A percentile compares a stretch with the other conserved stretches of the same genome.
Evolutionary conservation across 106 monocot species (phyloP).

Genomic region (Phalaenopsis aphrodite): DNA sequence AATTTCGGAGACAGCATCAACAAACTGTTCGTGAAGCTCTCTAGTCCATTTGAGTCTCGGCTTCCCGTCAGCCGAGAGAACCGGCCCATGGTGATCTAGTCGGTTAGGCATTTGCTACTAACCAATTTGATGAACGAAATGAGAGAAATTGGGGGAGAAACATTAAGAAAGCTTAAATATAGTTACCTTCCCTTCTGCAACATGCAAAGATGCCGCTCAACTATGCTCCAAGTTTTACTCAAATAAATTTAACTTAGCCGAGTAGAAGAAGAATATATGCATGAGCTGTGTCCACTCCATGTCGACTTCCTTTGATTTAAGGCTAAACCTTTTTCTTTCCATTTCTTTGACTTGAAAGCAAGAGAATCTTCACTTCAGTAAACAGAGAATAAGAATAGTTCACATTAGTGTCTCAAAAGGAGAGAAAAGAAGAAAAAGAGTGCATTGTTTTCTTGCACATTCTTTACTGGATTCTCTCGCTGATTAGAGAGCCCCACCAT

Average conservation of each 20-base stretch:
- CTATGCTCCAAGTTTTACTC: background rate
- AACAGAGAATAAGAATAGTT: slow-evolving; percentile 26
- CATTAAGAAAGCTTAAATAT: background rate
- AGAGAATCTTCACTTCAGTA: slow-evolving; percentile 36
- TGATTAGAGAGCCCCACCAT: slow-evolving; percentile 35
- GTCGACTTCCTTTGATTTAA: slow-evolving; percentile 10
- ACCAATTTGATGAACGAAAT: background rate
- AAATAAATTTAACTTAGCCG: background rate
- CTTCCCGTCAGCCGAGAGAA: slow-evolving; percentile 33
- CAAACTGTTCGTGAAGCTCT: slow-evolving; percentile 56
- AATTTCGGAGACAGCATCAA: slow-evolving; percentile 52
- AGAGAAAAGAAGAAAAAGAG: slow-evolving; percentile 25
- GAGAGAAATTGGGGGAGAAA: background rate
- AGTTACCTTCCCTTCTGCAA: slow-evolving; percentile 3
- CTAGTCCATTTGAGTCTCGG: slow-evolving; percentile 67
- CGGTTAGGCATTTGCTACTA: slow-evolving; percentile 24
- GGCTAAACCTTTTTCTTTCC: slow-evolving; percentile 7
- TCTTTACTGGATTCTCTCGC: slow-evolving; percentile 33
- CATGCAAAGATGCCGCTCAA: background rate
- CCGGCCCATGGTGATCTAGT: background rate
- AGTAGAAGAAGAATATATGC: slow-evolving; percentile 26
- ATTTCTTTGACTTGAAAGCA: slow-evolving; percentile 44
- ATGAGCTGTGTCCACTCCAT: background rate
- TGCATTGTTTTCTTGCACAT: slow-evolving; percentile 3
- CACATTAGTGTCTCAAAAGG: slow-evolving; percentile 30